These are phyloP conservation scores for Petunia secreta DNA, from an alignment of 257 asterid species.

Conservation along the genomic window DNA sequence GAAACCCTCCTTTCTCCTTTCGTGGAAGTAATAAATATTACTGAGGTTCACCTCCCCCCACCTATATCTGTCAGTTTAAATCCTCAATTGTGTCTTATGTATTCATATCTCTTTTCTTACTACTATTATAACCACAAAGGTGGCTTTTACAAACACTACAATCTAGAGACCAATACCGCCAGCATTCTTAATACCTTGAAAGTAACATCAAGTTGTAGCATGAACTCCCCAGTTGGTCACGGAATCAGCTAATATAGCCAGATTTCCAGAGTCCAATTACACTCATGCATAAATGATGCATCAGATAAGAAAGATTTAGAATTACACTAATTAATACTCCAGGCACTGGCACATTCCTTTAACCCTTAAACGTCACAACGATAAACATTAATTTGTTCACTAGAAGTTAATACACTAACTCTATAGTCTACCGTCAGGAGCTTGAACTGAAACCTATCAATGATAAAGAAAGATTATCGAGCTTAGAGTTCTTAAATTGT, in stretches of 20 bases:
- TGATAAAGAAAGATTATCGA: background rate
- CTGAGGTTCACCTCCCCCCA: background rate
- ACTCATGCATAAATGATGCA: slow-evolving; percentile 5
- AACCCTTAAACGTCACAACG: slow-evolving; percentile 9
- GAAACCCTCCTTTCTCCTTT: background rate
- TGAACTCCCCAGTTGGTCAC: background rate
- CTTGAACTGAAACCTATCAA: background rate
- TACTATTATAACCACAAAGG: background rate
- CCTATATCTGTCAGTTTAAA: slow-evolving; percentile 1
- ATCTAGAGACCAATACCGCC: background rate
- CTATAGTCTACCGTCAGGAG: background rate
- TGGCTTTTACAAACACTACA: background rate
- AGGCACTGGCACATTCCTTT: slow-evolving; percentile 7
- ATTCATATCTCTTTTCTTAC: background rate
- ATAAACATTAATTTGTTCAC: slow-evolving; percentile 6
- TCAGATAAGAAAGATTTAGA: background rate
- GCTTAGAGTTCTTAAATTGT: background rate
- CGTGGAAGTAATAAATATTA: background rate
- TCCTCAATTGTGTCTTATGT: background rate
- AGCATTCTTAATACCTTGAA: slow-evolving; percentile 12
- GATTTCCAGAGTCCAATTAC: background rate
- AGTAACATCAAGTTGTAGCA: slow-evolving; percentile 3
- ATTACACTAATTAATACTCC: background rate
- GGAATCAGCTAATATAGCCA: background rate
- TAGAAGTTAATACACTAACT: slow-evolving; percentile 18